Evolutionary conservation across 345 rosid genomes (phyloP).

Genomic region (Rhodamnia rubescens): DNA sequence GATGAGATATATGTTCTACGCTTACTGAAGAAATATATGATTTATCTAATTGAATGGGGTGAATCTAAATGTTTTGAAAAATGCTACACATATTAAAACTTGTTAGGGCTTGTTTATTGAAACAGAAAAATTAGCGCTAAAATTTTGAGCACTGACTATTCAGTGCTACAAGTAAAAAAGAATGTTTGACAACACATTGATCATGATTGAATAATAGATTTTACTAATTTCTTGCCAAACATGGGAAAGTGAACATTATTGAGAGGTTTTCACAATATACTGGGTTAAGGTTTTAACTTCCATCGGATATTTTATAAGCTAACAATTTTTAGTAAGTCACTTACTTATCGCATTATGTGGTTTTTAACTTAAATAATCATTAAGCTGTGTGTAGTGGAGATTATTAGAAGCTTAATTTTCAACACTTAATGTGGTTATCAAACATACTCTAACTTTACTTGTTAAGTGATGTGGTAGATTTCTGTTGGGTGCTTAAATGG

Average conservation of each 20-base stretch:
- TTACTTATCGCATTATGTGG: background rate
- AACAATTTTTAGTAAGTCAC: background rate
- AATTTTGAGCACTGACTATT: background rate
- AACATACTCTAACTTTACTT: background rate
- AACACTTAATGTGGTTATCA: background rate
- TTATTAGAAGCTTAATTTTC: background rate
- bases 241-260: background rate
- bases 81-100: rapidly evolving
- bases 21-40: background rate
- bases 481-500: background rate
- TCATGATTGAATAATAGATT: background rate
- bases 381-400: too few relatives aligned
- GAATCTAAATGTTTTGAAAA: background rate
- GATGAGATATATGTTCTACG: background rate
- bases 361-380: background rate
- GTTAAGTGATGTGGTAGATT: background rate
- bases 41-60: background rate
- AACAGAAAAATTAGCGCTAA: background rate
- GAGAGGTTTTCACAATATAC: background rate
- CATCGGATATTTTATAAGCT: background rate
- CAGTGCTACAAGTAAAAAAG: background rate
- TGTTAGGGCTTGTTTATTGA: background rate
- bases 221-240: background rate
- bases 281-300: background rate
- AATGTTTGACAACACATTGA: too few relatives aligned